These are phyloP conservation scores for Coelastrella sp. DNA, from an alignment of 139 green algal species.

Conservation along the genomic window DNA sequence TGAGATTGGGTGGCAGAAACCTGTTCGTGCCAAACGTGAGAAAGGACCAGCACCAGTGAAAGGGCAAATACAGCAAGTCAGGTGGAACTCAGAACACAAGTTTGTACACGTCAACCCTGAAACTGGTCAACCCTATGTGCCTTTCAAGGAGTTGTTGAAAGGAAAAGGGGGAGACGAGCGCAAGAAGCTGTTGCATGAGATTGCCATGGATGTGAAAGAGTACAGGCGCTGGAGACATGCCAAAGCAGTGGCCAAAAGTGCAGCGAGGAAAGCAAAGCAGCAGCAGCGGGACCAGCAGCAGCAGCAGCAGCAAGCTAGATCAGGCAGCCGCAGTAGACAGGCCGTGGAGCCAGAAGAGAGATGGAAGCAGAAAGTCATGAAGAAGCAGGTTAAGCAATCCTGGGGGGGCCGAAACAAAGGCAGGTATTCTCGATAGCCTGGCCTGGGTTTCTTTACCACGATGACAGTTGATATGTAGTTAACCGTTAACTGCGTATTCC, in stretches of 20 bases:
- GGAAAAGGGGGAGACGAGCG: conserved; percentile 33
- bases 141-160: conserved; percentile 37
- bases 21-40: not conserved
- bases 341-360: not conserved
- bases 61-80: not conserved
- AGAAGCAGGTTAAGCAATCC: conserved; percentile 23
- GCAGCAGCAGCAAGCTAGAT: not conserved
- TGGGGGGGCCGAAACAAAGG: too few species aligned
- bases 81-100: conserved; percentile 33
- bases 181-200: conserved; percentile 48
- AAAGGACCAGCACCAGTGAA: not conserved
- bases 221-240: conserved; percentile 8
- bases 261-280: not conserved
- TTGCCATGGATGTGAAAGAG: conserved; percentile 35
- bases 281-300: not conserved
- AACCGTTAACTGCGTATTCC: too few species aligned
- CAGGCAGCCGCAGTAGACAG: not conserved
- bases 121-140: conserved; percentile 27
- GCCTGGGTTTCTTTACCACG: too few species aligned
- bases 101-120: conserved; percentile 13
- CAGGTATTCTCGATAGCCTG: too few species aligned
- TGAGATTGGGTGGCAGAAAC: not conserved
- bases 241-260: not conserved
- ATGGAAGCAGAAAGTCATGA: conserved; percentile 28
- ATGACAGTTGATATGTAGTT: too few species aligned